Evolutionary conservation across 2,329 filamentous ascomycete species (phyloP).

Genomic region (Exophiala spinifera): DNA sequence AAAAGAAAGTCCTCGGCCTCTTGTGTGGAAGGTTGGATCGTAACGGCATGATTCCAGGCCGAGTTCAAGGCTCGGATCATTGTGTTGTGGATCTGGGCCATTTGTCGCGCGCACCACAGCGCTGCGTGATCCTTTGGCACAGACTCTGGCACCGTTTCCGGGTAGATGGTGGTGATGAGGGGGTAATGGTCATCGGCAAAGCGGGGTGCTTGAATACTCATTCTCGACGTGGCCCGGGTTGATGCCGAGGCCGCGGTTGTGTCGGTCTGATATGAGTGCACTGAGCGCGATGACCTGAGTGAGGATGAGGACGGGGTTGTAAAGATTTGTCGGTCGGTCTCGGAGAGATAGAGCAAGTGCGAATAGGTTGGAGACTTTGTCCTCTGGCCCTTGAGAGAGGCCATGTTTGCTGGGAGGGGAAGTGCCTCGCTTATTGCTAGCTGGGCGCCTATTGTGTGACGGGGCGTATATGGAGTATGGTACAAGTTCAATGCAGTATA

Average conservation of each 20-base stretch:
- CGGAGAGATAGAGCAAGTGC: slow-evolving; percentile 23
- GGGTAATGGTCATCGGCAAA: slow-evolving; percentile 29
- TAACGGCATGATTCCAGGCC: slow-evolving; percentile 26
- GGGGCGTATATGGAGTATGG: background rate
- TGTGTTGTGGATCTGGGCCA: slow-evolving; percentile 30
- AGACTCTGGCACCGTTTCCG: slow-evolving; percentile 13
- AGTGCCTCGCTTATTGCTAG: slow-evolving; percentile 2
- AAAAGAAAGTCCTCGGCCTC: slow-evolving; percentile 27
- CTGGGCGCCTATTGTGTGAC: background rate
- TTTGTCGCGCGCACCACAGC: slow-evolving; percentile 23
- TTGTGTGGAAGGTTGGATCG: slow-evolving; percentile 19
- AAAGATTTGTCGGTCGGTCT: slow-evolving; percentile 17
- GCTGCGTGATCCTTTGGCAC: slow-evolving; percentile 18
- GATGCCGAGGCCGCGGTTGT: slow-evolving; percentile 74
- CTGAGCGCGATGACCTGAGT: slow-evolving; percentile 63
- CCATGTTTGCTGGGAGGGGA: slow-evolving; percentile 8
- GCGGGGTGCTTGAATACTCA: slow-evolving; percentile 12
- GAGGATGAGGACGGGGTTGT: slow-evolving; percentile 56
- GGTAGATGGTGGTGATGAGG: slow-evolving; percentile 24
- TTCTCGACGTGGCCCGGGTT: slow-evolving; percentile 52
- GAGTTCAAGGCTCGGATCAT: slow-evolving; percentile 29
- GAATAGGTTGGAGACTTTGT: slow-evolving; percentile 19
- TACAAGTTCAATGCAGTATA: background rate
- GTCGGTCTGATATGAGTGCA: slow-evolving; percentile 71
- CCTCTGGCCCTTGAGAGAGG: slow-evolving; percentile 1